Evolutionary conservation across 805 yeast species (phyloP).

Genomic region (Barnettozyma pratensis): DNA sequence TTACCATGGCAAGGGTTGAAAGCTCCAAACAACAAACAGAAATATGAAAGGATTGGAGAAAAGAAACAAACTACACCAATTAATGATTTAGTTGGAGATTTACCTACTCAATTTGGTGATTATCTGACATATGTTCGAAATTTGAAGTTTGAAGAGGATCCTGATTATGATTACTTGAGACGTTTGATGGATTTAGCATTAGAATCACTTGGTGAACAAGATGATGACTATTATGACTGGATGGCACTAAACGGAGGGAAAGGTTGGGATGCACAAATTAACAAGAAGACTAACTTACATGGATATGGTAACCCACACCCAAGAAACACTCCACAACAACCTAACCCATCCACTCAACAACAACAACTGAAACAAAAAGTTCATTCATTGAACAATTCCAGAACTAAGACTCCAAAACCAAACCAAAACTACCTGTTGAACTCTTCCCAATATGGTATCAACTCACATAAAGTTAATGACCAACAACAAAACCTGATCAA

Average conservation of each 20-base stretch:
- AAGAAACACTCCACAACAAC: constrained; percentile 24
- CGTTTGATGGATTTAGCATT: constrained; percentile 74
- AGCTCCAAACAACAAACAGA: constrained; percentile 96
- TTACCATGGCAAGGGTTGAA: constrained; percentile 99
- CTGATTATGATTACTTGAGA: constrained; percentile 86
- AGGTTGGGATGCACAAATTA: constrained; percentile 90
- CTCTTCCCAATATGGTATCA: constrained; percentile 24
- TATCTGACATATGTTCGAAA: constrained; percentile 85
- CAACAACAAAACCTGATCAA: constrained; percentile 22
- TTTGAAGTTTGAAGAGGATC: constrained; percentile 87
- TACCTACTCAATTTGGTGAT: constrained; percentile 87
- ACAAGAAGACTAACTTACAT: constrained; percentile 89
- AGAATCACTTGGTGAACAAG: constrained; percentile 60
- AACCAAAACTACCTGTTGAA: constrained; percentile 22
- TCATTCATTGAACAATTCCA: constrained; percentile 24
- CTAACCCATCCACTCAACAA: constrained; percentile 19
- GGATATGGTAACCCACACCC: constrained; percentile 97
- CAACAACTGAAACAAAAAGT: constrained; percentile 23
- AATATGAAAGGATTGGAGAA: constrained; percentile 96
- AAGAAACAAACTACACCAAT: constrained; percentile 89
- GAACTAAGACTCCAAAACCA: constrained; percentile 24
- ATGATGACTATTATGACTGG: constrained; percentile 96
- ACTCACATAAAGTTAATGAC: constrained; percentile 21
- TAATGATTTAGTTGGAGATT: constrained; percentile 65
- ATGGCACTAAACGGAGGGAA: constrained; percentile 91